Evolutionary conservation across 2,329 filamentous ascomycete genomes (phyloP).

Genomic region (Exophiala aquamarina): DNA sequence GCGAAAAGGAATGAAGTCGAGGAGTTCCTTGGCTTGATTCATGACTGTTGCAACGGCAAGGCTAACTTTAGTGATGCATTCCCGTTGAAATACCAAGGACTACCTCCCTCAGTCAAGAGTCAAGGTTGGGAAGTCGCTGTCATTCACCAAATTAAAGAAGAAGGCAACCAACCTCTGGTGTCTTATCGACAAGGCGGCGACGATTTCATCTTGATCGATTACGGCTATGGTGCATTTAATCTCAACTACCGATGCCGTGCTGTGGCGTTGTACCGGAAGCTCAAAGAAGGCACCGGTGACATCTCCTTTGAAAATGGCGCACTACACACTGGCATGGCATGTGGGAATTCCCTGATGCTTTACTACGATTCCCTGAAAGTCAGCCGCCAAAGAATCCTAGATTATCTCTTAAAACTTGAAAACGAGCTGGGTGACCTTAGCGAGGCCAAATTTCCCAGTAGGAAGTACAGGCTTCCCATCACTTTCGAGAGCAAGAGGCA

Average conservation of each 20-base stretch:
- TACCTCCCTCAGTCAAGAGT: constrained; percentile 25
- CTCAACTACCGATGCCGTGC: constrained; percentile 58
- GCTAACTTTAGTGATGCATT: constrained; percentile 33
- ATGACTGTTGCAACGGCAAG: constrained; percentile 38
- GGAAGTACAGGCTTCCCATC: constrained; percentile 47
- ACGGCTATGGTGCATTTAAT: constrained; percentile 56
- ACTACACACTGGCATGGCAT: constrained; percentile 54
- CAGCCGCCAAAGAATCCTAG: constrained; percentile 38
- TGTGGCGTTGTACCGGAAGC: constrained; percentile 52
- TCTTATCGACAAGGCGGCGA: constrained; percentile 47
- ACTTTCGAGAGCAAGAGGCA: constrained; percentile 39
- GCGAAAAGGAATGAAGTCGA: constrained; percentile 44
- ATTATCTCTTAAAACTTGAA: constrained; percentile 39
- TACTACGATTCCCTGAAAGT: constrained; percentile 47
- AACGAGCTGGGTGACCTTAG: constrained; percentile 40
- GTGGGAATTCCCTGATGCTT: constrained; percentile 46
- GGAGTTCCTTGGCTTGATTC: constrained; percentile 45
- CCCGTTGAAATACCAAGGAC: constrained; percentile 32
- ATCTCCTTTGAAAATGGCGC: constrained; percentile 40
- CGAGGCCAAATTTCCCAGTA: constrained; percentile 42
- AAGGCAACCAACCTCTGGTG: constrained; percentile 38
- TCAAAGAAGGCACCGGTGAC: constrained; percentile 36
- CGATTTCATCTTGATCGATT: constrained; percentile 59
- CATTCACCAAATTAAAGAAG: constrained; percentile 36
- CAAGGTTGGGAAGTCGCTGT: constrained; percentile 33